Conservation (phyloP, 2,329 filamentous ascomycete genomes). For the Hypocrella siamensis region DNA sequence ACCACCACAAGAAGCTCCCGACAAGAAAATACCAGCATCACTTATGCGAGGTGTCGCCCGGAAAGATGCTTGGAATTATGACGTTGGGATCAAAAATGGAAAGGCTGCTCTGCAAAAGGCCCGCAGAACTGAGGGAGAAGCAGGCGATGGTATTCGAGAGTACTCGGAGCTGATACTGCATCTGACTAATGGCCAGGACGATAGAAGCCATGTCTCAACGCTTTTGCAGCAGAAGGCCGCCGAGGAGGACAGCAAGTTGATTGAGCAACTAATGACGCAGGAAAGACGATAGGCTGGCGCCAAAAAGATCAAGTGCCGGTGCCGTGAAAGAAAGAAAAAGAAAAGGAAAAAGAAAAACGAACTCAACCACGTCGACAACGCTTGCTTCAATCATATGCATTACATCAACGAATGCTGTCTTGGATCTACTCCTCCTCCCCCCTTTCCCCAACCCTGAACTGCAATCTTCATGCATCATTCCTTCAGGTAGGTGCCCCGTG, state of each 20-base stretch:
- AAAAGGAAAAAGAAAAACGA: too few species aligned
- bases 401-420: too few species aligned
- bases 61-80: slow-evolving; percentile 37
- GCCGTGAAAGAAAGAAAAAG: too few species aligned
- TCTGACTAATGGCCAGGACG: slow-evolving; percentile 22
- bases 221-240: slow-evolving; percentile 28
- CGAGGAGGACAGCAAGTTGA: slow-evolving; percentile 30
- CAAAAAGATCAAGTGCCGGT: not conserved
- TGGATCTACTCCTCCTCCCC: too few species aligned
- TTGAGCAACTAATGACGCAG: slow-evolving; percentile 31
- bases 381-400: not conserved
- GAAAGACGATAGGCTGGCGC: slow-evolving; percentile 18
- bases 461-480: too few species aligned
- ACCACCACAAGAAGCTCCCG: slow-evolving; percentile 20
- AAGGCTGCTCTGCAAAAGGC: slow-evolving; percentile 36
- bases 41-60: slow-evolving; percentile 18
- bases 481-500: too few species aligned
- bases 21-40: slow-evolving; percentile 15
- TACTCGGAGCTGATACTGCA: slow-evolving; percentile 41
- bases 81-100: slow-evolving; percentile 40
- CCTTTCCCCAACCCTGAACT: too few species aligned
- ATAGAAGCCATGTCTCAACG: slow-evolving; percentile 16
- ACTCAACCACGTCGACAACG: too few species aligned
- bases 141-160: slow-evolving; percentile 43
- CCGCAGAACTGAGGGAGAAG: slow-evolving; percentile 31